phyloP scores from a whole-genome alignment of 306 rosid genomes.

The Spatholobus suberectus region DNA sequence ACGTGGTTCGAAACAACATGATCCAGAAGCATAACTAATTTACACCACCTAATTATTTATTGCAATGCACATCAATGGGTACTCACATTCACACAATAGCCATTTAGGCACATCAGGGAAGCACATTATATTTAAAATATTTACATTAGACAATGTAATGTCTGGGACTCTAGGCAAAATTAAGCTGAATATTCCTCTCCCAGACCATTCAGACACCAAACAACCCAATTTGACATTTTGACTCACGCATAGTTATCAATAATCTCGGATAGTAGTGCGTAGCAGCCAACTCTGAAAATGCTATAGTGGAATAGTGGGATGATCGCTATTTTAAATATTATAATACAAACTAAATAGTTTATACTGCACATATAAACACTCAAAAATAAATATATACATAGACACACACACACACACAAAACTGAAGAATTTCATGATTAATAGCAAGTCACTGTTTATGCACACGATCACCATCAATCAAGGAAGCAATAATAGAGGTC shows the following conservation, averaged over 20 bases:
- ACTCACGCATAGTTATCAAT: not conserved
- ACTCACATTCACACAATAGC: not conserved
- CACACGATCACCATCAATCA: too few relatives aligned
- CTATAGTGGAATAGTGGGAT: not conserved
- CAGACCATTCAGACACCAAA: constrained; percentile 3
- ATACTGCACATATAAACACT: too few relatives aligned
- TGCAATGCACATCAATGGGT: constrained; percentile 13
- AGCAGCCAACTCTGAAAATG: not conserved
- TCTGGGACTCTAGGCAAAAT: not conserved
- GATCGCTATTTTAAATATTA: not conserved
- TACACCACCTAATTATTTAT: not conserved
- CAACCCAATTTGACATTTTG: not conserved
- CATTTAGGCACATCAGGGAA: not conserved
- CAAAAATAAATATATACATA: too few relatives aligned
- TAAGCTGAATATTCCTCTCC: not conserved
- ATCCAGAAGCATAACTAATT: not conserved
- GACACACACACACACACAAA: too few relatives aligned
- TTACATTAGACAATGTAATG: not conserved
- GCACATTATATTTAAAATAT: not conserved
- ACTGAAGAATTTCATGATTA: too few relatives aligned
- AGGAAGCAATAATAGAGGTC: too few relatives aligned
- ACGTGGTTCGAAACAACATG: constrained; percentile 17
- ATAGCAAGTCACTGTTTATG: too few relatives aligned
- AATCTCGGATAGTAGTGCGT: not conserved
- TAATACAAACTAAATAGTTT: too few relatives aligned